Evolutionary conservation across 1,284 basidiomycete genomes (phyloP).

Genomic region (Gomphus bonarii): DNA sequence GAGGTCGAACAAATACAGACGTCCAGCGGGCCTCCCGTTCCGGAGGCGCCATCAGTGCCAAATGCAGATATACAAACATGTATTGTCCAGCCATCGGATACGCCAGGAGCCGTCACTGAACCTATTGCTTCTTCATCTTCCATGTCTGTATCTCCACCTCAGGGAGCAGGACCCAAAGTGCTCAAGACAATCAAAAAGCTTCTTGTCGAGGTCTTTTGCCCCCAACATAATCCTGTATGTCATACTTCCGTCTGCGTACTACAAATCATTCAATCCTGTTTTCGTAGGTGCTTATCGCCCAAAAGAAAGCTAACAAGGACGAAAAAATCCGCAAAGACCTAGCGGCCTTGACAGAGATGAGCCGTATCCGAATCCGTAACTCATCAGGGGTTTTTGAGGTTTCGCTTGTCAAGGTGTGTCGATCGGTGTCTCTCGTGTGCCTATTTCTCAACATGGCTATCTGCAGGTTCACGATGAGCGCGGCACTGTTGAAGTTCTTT

Average conservation of each 20-base stretch:
- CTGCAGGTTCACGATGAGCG: conserved; percentile 48
- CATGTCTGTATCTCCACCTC: not conserved
- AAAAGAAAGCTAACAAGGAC: conserved; percentile 58
- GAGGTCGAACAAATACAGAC: not conserved
- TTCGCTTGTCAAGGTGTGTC: conserved; percentile 39
- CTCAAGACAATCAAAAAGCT: conserved; percentile 59
- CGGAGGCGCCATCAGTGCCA: not conserved
- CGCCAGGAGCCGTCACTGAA: not conserved
- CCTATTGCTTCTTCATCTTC: not conserved
- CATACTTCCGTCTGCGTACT: not conserved
- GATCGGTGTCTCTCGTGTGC: not conserved
- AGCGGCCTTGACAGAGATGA: conserved; percentile 53
- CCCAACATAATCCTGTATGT: conserved; percentile 77
- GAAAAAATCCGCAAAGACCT: conserved; percentile 58
- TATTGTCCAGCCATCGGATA: not conserved
- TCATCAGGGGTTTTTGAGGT: conserved; percentile 76
- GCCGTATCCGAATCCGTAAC: conserved; percentile 72
- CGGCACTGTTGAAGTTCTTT: conserved; percentile 65
- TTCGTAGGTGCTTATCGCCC: conserved; percentile 53
- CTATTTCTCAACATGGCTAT: not conserved
- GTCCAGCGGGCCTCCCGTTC: not conserved
- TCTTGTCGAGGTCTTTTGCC: conserved; percentile 65
- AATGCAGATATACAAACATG: not conserved
- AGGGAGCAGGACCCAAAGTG: conserved; percentile 28
- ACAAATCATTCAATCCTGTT: not conserved